Base-by-base conservation (phyloP, 2,329 filamentous ascomycete genomes). In the Aspergillus sp. region DNA sequence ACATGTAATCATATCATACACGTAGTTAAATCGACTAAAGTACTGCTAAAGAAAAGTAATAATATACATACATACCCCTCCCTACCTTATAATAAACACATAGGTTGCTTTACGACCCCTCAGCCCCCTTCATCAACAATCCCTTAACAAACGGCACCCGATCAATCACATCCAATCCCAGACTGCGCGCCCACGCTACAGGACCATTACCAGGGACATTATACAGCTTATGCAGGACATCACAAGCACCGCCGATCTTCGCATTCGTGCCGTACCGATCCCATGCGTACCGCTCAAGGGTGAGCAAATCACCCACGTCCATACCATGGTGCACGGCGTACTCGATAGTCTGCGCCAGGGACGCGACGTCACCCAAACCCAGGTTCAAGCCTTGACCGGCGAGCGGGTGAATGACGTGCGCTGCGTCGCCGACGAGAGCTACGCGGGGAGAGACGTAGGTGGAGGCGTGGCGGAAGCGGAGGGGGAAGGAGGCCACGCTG, bases 371-470 rank as follows among this genome's bases (percentile, higher is more conserved):
- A 17, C 87, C 92, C 64, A 98, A 89, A 1, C 95, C 95, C 69
- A 96, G 90, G 72, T 99, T 99, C 13, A 99, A 82, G 1, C 95
- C 95, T 76, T 98, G 95, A 0, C 95, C 95, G 1, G 92, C 95
- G 3, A 99, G 87, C 0, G 95, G 95, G 75, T 99, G 95, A 65
- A 96, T 88, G 1, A 93, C 96, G 75, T 99, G 95, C 7, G 95
- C 95, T 1, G 95, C 95, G 66, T 99, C 95, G 62, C 95, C 95
- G 38, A 99, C 87, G 1, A 99, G 85, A 0, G 93, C 95, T 8
- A 97, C 82, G n/a, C 95, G 89, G 70, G 96, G 92, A 41, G 88
- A 90, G 44, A 91, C 90, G 73, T 99, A 99, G 1, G 91, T 92
- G 71, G 96, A 91, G n/a, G 94, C 93, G 74, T 99, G 95, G 27